Conservation (phyloP, 768 basidiomycete species). For the Tricholomella constricta region DNA sequence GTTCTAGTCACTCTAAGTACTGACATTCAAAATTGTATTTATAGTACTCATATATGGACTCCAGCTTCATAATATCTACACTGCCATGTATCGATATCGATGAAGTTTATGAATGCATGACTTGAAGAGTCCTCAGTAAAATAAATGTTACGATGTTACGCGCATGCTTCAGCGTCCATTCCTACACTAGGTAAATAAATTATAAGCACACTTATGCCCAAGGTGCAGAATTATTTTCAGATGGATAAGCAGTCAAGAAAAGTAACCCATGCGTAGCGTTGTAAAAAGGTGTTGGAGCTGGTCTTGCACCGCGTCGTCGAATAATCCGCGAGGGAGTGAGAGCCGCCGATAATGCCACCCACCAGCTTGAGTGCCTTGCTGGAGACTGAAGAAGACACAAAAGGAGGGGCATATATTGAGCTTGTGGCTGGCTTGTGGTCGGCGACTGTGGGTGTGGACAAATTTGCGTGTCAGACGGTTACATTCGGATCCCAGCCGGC, state of each 20-base stretch:
- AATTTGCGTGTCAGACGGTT: too few relatives aligned
- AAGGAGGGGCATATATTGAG: neutral
- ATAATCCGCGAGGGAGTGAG: slow-evolving; percentile 32
- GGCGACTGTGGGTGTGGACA: too few relatives aligned
- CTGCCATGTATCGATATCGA: too few relatives aligned
- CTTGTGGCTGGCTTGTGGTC: neutral
- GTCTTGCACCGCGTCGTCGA: slow-evolving; percentile 22
- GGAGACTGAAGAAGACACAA: neutral
- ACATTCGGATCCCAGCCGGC: too few relatives aligned
- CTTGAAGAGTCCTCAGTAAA: neutral
- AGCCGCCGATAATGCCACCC: slow-evolving; percentile 48
- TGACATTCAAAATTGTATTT: slow-evolving; percentile 34
- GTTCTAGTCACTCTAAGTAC: slow-evolving; percentile 67
- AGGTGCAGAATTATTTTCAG: neutral
- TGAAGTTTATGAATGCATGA: too few relatives aligned
- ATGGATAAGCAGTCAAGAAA: neutral
- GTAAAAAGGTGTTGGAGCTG: slow-evolving; percentile 26
- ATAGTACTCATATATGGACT: neutral
- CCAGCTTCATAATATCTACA: slow-evolving; percentile 10
- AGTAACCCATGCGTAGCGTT: slow-evolving; percentile 7
- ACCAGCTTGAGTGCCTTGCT: slow-evolving; percentile 29
- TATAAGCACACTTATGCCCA: too few relatives aligned
- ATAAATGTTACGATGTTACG: neutral
- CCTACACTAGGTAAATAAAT: too few relatives aligned
- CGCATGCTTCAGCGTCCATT: too few relatives aligned